Evolutionary conservation across 805 yeast genomes (phyloP), one percentile per base, ranked within the genome.

Genomic region (Novakomyces olei): DNA sequence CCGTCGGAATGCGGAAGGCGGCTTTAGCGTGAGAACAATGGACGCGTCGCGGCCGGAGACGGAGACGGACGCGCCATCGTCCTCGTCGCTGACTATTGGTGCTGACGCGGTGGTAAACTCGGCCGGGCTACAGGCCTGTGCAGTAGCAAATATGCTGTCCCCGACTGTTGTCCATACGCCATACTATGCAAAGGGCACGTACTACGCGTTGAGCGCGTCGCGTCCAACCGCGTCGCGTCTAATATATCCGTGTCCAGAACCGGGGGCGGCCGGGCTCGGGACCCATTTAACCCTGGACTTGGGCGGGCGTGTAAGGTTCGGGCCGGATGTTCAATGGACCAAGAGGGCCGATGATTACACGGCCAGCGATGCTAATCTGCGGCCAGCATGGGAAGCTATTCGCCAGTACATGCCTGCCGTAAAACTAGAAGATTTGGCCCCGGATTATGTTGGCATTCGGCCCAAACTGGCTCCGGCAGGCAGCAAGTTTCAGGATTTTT

Each of bases 291-390:
- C 95, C 0, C 54, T 83, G 19, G 91, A 78, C 44, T 51, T 81
- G 34, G 81, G 76, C 3, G 88, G 91, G 0, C 72, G 71, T 41
- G 53, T 81, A 18, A 63, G 67, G 40, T 81, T 81, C 48, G 95
- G 95, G 0, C 94, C 94, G 0, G 93, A 83, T 47, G 51, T 79
- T 26, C 88, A 80, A 49, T 80, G 91, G 78, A 67, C 76, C 2
- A 8, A 44, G 6, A 30, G 40, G 4, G 49, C 55, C 1, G 25
- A 22, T 3, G 9, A 10, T 10, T 22, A 22, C 12, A 10, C n/a
- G 10, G 53, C 50, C 5, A 50, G 42, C 24, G 38, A 37, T 5
- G 29, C 44, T 1, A 73, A 73, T 37, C 45, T 73, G 5, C 56
- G 57, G 7, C 55, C 53, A 0, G 88, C 88, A 0, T 60, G 51